Conservation (phyloP, 129 eudicot genomes). For the Heracleum sosnowskyi region DNA sequence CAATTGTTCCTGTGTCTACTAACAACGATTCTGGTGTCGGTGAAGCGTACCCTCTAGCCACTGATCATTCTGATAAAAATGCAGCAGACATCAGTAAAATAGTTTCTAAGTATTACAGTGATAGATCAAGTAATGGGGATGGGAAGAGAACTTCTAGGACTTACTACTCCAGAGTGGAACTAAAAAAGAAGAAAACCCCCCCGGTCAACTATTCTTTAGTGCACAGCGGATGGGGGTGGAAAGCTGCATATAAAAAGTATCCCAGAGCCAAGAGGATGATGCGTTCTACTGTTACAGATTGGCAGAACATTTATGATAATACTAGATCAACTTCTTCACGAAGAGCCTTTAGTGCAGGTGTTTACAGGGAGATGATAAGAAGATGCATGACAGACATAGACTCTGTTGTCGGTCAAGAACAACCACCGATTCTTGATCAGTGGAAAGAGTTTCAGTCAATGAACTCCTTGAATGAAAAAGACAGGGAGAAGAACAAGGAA, state of each 20-base stretch:
- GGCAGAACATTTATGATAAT: slow-evolving; percentile 69
- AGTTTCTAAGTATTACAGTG: slow-evolving; percentile 41
- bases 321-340: slow-evolving; percentile 34
- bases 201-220: slow-evolving; percentile 14
- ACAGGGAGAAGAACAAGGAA: slow-evolving; percentile 8
- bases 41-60: slow-evolving; percentile 21
- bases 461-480: slow-evolving; percentile 33
- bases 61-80: slow-evolving; percentile 33
- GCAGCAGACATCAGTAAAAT: slow-evolving; percentile 30
- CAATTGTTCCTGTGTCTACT: slow-evolving; percentile 29
- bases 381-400: slow-evolving; percentile 90
- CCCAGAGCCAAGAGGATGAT: slow-evolving; percentile 33
- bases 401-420: slow-evolving; percentile 48
- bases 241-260: slow-evolving; percentile 20
- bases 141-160: slow-evolving; percentile 27
- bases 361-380: slow-evolving; percentile 69
- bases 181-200: slow-evolving; percentile 6
- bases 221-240: slow-evolving; percentile 33
- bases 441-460: slow-evolving; percentile 64
- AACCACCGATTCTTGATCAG: slow-evolving; percentile 66
- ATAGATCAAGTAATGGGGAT: slow-evolving; percentile 25
- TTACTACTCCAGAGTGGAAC: slow-evolving; percentile 13
- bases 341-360: slow-evolving; percentile 58
- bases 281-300: slow-evolving; percentile 25
- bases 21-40: slow-evolving; percentile 5